Evolutionary conservation across 352 stramenopile species (phyloP), one percentile per base, ranked within the genome.

Genomic region (Pythium brassicae): DNA sequence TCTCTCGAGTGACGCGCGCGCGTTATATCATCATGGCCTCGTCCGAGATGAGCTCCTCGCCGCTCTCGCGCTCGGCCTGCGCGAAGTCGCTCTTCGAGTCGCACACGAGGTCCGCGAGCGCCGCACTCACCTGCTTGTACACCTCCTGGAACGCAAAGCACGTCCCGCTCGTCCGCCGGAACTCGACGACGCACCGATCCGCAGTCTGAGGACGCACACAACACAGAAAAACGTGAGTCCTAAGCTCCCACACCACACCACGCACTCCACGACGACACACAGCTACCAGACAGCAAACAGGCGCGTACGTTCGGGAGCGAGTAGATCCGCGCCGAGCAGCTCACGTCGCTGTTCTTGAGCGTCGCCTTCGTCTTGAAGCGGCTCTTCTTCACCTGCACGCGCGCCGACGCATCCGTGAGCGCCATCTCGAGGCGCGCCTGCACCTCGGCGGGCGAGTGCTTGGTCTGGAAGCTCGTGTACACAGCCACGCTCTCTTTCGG

Each of bases 21-120:
- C 26, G 23, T 47, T 86, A 92, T 62, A 89, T 89, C 82, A 92
- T 92, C 69, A 89, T 85, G 50, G 76, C 77, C 57, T 89, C 79
- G 54, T 92, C 82, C 19, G 78, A 89, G 49, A 89, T 87, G 49
- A 89, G 67, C 55, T 92, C 82, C 48, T 92, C 82, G 22, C 63
- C 69, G 37, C 64, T 70, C 19, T 74, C 76, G 26, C 62, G 55
- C 8, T 69, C 56, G 0, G 43, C 43, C n/a, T 64, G 62, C 34
- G 57, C 48, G 23, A 71, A 59, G 32, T 74, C 66, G 25, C 78
- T 69, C 34, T 63, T 60, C 12, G 59, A 57, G 50, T 75, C 66
- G 58, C 71, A 92, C 42, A 84, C 65, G 23, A 86, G 71, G 55
- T 86, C 72, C 11, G 74, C 61, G 15, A 92, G 66, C 51, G 55